Percentiles rank a stretch among this genome's conserved stretches.
Evolutionary conservation across 2,329 filamentous ascomycete species (phyloP).

Genomic region (Capronia coronata): DNA sequence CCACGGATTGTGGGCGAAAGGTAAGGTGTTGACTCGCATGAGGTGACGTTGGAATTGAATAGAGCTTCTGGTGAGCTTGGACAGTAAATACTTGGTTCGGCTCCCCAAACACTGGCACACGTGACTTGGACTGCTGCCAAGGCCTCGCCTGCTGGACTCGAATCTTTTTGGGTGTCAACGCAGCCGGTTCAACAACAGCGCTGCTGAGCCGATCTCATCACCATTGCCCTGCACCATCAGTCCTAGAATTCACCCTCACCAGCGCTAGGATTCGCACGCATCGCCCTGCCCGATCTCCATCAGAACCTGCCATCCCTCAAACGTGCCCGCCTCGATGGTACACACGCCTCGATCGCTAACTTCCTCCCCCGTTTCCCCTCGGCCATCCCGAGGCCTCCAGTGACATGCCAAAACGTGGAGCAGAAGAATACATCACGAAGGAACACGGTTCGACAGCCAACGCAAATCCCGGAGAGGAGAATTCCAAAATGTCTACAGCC

Average conservation of each 20-base stretch:
- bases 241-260: neutral
- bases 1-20: no score
- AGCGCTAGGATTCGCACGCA: neutral
- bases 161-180: slow-evolving; percentile 3
- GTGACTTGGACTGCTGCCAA: neutral
- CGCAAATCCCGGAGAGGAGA: slow-evolving; percentile 31
- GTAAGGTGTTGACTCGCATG: no score
- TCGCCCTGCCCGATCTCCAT: neutral
- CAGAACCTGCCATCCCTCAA: neutral
- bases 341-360: slow-evolving; percentile 3
- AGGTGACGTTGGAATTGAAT: neutral
- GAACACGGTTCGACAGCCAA: slow-evolving; percentile 25
- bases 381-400: slow-evolving; percentile 16
- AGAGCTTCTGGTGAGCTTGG: neutral
- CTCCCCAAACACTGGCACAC: neutral
- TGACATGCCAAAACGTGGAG: slow-evolving; percentile 26
- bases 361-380: slow-evolving; percentile 29
- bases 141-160: slow-evolving; percentile 5
- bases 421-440: slow-evolving; percentile 25
- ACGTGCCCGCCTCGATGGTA: slow-evolving; percentile 23
- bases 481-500: slow-evolving; percentile 47
- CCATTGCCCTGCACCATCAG: neutral
- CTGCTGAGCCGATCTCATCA: neutral
- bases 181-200: neutral
- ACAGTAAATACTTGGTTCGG: neutral